These are phyloP conservation scores for Mortierella hygrophila DNA, from an alignment of 192 early-diverging fungal species.

Conservation along the genomic window DNA sequence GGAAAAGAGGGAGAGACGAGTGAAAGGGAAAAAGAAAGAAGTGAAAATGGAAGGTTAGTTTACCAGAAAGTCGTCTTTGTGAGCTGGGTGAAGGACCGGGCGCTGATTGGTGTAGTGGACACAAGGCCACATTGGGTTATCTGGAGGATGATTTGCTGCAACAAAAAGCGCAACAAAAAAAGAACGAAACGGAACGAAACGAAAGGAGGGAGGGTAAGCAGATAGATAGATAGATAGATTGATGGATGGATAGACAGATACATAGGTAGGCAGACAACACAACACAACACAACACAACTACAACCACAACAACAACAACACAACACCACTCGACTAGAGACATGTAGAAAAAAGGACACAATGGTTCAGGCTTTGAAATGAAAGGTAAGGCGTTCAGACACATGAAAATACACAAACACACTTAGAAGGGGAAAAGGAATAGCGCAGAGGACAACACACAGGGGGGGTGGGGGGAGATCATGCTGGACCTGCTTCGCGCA, in stretches of 20 bases:
- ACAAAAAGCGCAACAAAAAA: background rate
- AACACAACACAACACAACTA: background rate
- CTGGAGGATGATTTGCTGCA: background rate
- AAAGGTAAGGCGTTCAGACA: background rate
- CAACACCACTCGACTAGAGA: background rate
- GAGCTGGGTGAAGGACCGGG: slow-evolving; percentile 6
- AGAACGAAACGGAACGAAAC: slow-evolving; percentile 5
- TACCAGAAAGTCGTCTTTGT: background rate
- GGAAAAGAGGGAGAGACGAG: background rate
- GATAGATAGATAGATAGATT: background rate
- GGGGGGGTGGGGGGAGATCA: background rate
- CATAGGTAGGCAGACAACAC: background rate
- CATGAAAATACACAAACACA: background rate
- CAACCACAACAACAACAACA: no score
- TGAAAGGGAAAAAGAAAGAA: background rate
- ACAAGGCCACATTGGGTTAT: slow-evolving; percentile 8
- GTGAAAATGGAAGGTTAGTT: background rate
- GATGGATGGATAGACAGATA: background rate
- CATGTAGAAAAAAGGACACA: slow-evolving; percentile 9
- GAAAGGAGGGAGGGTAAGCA: background rate
- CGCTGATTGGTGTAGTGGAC: slow-evolving; percentile 6
- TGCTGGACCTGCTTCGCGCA: background rate
- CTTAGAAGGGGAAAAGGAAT: background rate
- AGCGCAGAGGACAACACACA: background rate
- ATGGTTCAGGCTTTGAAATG: background rate